Evolutionary conservation across 768 basidiomycete species (phyloP), one percentile per base, ranked within the genome.

Genomic region (Kwoniella dendrophila): DNA sequence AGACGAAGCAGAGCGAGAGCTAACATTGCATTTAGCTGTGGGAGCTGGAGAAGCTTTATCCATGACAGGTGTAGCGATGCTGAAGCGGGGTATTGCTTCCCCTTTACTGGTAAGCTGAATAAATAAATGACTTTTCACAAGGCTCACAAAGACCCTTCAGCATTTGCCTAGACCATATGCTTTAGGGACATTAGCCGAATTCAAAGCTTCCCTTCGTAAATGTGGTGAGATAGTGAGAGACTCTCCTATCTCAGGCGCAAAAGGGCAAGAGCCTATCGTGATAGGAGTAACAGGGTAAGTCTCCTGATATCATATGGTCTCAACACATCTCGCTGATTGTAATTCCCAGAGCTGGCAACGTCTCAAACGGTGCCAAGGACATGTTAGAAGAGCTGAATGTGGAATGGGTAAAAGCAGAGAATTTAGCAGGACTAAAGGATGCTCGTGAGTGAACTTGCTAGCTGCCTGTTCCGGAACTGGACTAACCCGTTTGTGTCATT

Each of bases 121-220:
- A 14, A 8, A 29, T n/a, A 18, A 3, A 24, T 12, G 22, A 1
- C n/a, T 10, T 16, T 24, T 12, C n/a, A 24, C 18, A 14, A 32
- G 47, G 18, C 38, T 30, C 16, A 38, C 49, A 50, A n/a, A 38
- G 38, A 41, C 16, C 3, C 14, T 32, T 2, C 67, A 90, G 88
- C 85, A 87, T 68, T 87, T 90, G 0, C 89, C 89, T 0, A 85
- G 91, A 16, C 92, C 90, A 4, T 88, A 92, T 62, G 88, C 87
- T 0, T 84, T 87, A 32, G 84, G 85, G 0, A 83, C 85, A 6
- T 79, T 92, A 2, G 74, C 75, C 6, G 78, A 82, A 38, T 84
- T 90, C 41, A 85, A 85, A 7, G 69, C 74, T 2, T 79, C 86
- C 6, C 79, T 94, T 44, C 81, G 82, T 38, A 77, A 82, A 6